Evolutionary conservation across 352 stramenopile genomes (phyloP), one percentile per base, ranked within the genome.

Genomic region (Pythium inflatum): DNA sequence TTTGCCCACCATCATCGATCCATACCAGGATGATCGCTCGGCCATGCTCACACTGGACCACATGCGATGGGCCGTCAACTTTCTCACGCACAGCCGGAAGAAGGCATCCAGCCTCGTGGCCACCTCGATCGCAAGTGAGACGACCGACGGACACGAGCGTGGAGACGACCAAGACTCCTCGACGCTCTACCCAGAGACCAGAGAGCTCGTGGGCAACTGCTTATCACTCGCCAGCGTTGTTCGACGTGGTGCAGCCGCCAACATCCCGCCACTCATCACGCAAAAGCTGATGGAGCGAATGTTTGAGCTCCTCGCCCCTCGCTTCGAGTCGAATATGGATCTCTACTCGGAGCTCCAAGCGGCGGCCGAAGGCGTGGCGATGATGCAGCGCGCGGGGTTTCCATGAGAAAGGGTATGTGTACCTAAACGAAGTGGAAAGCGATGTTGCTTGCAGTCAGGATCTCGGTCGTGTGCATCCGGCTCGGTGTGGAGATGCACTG

Each of bases 51-150:
- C 66, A 16, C 45, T 87, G 50, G 70, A 87, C 25, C 73, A 89
- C 38, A 88, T 89, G 76, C 81, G 81, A 25, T 92, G 85, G 85
- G 85, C 85, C 2, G 76, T 89, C 48, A 71, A 80, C 30, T 90
- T 91, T 60, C 67, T 92, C 5, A 63, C 74, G 31, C 58, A 68
- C 13, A 90, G 79, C 57, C 75, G 79, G 33, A 73, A 80, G 33
- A 74, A 82, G 62, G 70, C 81, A 4, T 41, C 62, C n/a, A 48
- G 59, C 6, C 68, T 87, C 13, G 73, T 86, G 3, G 61, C 59
- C 60, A 31, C 63, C 36, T n/a, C n/a, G 48, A 81, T 60, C 73
- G 64, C 43, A 28, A 27, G n/a, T 20, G 28, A 41, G 30, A 46
- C 16, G 27, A 40, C 20, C 11, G 57, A 8, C 2, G 24, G 18